Percentiles rank a stretch among this genome's conserved stretches.
These are phyloP conservation scores for Apophysomyces ossiformis DNA, from an alignment of 371 early-diverging fungal genomes.

Conservation along the genomic window DNA sequence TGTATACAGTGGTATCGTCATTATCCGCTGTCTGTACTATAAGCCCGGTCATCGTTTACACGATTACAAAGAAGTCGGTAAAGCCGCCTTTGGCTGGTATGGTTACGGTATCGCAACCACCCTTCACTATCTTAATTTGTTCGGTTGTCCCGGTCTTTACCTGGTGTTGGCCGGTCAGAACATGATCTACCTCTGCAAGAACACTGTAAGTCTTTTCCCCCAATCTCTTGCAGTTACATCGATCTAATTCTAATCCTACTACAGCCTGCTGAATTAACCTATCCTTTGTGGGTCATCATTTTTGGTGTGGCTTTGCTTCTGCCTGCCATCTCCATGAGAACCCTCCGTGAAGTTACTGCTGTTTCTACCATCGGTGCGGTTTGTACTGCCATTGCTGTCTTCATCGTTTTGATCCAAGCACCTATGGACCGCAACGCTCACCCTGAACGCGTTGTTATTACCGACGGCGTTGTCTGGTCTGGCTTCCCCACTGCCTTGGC, in stretches of 20 bases:
- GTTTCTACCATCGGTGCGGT: constrained; percentile 52
- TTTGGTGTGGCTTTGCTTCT: constrained; percentile 67
- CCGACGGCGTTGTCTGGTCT: constrained; percentile 40
- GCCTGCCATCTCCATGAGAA: constrained; percentile 74
- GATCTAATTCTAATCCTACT: neutral
- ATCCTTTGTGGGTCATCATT: constrained; percentile 65
- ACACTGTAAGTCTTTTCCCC: constrained; percentile 28
- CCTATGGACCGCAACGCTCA: constrained; percentile 33
- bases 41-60: constrained; percentile 56
- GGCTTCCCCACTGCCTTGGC: constrained; percentile 58
- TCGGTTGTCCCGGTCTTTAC: constrained; percentile 80
- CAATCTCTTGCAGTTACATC: constrained; percentile 5
- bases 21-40: constrained; percentile 44
- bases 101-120: constrained; percentile 65
- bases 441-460: constrained; percentile 18
- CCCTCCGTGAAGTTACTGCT: constrained; percentile 79
- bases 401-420: constrained; percentile 49
- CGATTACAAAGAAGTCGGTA: constrained; percentile 67
- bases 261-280: constrained; percentile 23
- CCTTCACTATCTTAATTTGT: constrained; percentile 69
- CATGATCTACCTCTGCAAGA: constrained; percentile 52
- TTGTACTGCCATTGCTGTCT: constrained; percentile 57
- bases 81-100: constrained; percentile 64
- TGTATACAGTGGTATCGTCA: constrained; percentile 42
- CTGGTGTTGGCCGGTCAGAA: constrained; percentile 76